A percentile compares a stretch with the other conserved stretches of the same genome.
These are phyloP conservation scores for Phaeoacremonium minimum DNA, from an alignment of 2,329 filamentous ascomycete species.

Conservation along the genomic window DNA sequence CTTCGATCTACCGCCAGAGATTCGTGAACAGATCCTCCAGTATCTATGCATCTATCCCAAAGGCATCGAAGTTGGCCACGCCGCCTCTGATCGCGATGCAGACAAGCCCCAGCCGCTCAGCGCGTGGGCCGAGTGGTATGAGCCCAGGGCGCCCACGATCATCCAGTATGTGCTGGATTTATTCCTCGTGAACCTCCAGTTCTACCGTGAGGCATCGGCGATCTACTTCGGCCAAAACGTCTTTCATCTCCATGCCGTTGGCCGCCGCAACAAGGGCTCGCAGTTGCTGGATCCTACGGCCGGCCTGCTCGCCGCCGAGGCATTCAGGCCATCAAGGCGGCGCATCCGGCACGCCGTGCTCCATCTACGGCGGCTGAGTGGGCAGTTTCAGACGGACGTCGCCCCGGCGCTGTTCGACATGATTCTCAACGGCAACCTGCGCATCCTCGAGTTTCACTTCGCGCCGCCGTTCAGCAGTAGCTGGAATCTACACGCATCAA, in stretches of 20 bases:
- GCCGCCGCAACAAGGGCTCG: constrained; percentile 1
- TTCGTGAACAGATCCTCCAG: constrained; percentile 19
- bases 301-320: background rate
- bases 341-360: constrained; percentile 14
- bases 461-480: constrained; percentile 7
- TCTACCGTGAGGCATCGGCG: constrained; percentile 16
- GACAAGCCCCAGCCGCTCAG: background rate
- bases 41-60: constrained; percentile 15
- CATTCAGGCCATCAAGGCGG: constrained; percentile 9
- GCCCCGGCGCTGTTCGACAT: constrained; percentile 17
- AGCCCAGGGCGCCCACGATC: background rate
- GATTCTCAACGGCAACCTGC: constrained; percentile 17
- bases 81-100: background rate
- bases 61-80: constrained; percentile 12
- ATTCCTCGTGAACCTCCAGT: constrained; percentile 8
- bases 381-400: constrained; percentile 9
- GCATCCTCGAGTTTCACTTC: constrained; percentile 15
- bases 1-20: constrained; percentile 21
- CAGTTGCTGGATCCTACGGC: constrained; percentile 6
- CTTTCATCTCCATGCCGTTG: constrained; percentile 16
- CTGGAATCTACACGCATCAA: background rate
- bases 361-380: constrained; percentile 14
- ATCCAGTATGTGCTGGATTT: background rate
- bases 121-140: background rate
- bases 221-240: constrained; percentile 21